phyloP scores from a whole-genome alignment of 2,329 filamentous ascomycete species.

The Alternaria sp. region DNA sequence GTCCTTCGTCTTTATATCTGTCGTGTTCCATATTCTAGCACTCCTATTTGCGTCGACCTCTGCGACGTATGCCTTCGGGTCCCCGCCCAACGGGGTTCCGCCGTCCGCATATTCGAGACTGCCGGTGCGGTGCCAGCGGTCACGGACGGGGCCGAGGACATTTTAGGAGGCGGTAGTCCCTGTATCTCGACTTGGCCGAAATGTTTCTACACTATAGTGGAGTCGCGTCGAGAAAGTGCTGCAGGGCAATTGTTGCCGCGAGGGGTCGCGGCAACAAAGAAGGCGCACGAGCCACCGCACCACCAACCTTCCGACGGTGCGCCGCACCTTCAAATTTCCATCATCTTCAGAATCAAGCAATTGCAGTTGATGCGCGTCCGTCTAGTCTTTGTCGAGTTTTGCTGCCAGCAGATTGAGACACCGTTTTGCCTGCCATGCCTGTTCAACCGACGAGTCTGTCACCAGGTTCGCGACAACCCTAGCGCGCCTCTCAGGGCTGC shows the following conservation, averaged over 20 bases:
- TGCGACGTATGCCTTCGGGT: slow-evolving; percentile 41
- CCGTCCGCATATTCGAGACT: slow-evolving; percentile 28
- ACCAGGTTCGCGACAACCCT: not conserved
- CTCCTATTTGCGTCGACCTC: slow-evolving; percentile 22
- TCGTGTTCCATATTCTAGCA: slow-evolving; percentile 17
- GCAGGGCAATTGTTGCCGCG: slow-evolving; percentile 21
- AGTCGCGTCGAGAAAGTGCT: slow-evolving; percentile 4
- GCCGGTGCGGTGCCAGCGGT: slow-evolving; percentile 32
- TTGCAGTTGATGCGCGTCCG: not conserved
- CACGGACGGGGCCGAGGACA: slow-evolving; percentile 38
- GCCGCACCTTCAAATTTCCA: slow-evolving; percentile 7
- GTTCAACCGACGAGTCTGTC: not conserved
- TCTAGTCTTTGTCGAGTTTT: not conserved
- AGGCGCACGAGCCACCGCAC: slow-evolving; percentile 15
- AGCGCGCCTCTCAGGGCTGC: no score
- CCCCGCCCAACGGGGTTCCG: slow-evolving; percentile 42
- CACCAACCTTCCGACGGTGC: slow-evolving; percentile 12
- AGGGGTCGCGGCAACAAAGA: slow-evolving; percentile 15
- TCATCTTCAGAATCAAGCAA: not conserved
- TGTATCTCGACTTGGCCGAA: slow-evolving; percentile 25
- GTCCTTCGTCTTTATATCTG: slow-evolving; percentile 35
- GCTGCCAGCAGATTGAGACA: not conserved
- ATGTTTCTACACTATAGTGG: not conserved
- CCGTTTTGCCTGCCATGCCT: not conserved
- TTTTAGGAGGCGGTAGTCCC: slow-evolving; percentile 30